Base-by-base conservation (phyloP, 139 green algal species). In the Chlamydomonas eustigma region DNA sequence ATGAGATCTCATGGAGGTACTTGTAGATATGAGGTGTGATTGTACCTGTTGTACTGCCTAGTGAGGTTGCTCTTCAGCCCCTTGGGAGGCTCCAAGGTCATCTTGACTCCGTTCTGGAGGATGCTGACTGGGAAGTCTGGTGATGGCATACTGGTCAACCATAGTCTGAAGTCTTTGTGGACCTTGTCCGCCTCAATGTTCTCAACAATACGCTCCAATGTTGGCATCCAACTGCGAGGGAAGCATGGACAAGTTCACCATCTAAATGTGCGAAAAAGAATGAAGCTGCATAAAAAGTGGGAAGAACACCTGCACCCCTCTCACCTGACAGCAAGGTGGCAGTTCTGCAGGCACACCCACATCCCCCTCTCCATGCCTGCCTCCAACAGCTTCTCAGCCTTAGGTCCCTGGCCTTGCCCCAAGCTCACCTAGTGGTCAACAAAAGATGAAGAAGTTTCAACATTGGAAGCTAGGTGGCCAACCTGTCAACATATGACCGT, bases 81-180 rank as follows among this genome's bases (percentile, higher is more conserved):
- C 76, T 91, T 91, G 38, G 91, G 91, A 6, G 91, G 90, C 86
- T 96, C 91, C 74, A 93, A 81, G 1, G 90, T 94, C 89, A 96
- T 93, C 84, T 96, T 96, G 44, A 96, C 80, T 64, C 91, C 71
- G 31, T 68, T 73, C 82, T 95, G 86, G n/a, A 95, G 82, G 76
- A 95, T 91, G 31, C 80, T 71, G 33, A 90, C 88, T 1, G 90
- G 90, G 85, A 95, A 95, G 63, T 85, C 58, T 0, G 88, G 87
- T 38, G 73, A 85, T 63, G 90, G 90, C 86, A 93, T 92, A 51
- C 76, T 85, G 2, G 90, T 93, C 31, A 95, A 85, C 90, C 90
- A 95, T 36, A 95, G 81, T 52, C 91, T 37, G 86, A 96, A 94
- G 71, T 90, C 85, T 76, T 89, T 88, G 82, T 92, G 86, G 24